Evolutionary conservation across 768 basidiomycete genomes (phyloP), one percentile per base, ranked within the genome.

Genomic region (Leccinum rimulosum): DNA sequence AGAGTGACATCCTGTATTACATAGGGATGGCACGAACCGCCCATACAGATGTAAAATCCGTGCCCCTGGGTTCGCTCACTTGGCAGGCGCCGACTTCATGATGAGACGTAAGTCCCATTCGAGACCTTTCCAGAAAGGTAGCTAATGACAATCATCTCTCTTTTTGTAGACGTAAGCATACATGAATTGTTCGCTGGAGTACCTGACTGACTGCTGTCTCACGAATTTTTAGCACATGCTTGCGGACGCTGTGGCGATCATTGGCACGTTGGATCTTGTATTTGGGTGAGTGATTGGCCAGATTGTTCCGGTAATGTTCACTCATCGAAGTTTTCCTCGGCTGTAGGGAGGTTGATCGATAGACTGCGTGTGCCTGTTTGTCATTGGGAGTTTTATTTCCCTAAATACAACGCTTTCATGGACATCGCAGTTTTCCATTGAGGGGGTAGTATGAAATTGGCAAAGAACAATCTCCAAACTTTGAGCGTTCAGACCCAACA

Each of bases 261-360:
- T 98, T 71, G 97, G 97, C 67, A 98, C 96, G 50, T 95, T 97
- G 95, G 93, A 97, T 80, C 84, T 96, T 63, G 95, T 97, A 70
- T 96, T 97, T 71, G 95, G 95, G 86, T 92, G 81, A 67, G 92
- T 86, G 12, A 14, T 27, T 22, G 0, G 3, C 31, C 49, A 49
- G 2, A 14, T 15, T 0, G 5, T 3, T 40, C 12, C 9, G 7
- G 11, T 10, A 17, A 14, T 1, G 9, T 48, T n/a, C 47, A 4
- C 57, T 59, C 17, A 61, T 48, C 4, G 2, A 10, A 11, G 19
- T 6, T 12, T 9, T 22, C 17, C 12, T 27, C 3, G 22, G 50
- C 9, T 50, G 12, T 17, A 73, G 71, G 30, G 72, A 74, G 61
- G 71, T 73, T 56, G 71, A 73, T 60, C 71, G 71, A 58, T 73